Evolutionary conservation across 2,329 filamentous ascomycete species (phyloP), one percentile per base, ranked within the genome.

Genomic region (Metarhizium sp.): DNA sequence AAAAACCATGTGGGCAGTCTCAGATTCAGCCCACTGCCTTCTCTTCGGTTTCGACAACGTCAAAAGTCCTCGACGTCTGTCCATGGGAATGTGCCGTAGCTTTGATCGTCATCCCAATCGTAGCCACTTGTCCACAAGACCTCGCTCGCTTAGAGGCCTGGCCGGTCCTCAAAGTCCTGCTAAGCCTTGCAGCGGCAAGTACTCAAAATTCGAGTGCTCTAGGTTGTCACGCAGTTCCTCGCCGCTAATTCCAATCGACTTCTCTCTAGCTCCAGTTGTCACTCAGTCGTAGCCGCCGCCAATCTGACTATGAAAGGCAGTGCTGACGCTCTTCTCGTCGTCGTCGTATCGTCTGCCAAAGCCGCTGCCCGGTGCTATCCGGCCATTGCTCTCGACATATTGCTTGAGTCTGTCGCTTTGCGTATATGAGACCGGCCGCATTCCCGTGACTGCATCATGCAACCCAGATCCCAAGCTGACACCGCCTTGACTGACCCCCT

Each of bases 281-380:
- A 53, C 67, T 79, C 77, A 79, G 66, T 80, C 78, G 61, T 78
- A 80, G 57, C 78, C 77, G 20, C 79, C 76, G 59, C 90, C 91
- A 62, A 96, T 85, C 72, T 97, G 94, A 75, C 91, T 96, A 59
- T 92, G 92, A 74, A 97, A 99, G 51, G 92, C 92, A 53, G 94
- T 97, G 67, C 90, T 96, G 65, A 97, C 84, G 72, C 92, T 97
- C 73, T 94, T 90, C 66, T 94, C 90, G 68, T 97, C 94, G 62
- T 99, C 94, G 62, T 99, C 94, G 59, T 87, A 84, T 53, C 77
- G 78, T 64, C 86, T 87, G 53, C 82, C 85, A 66, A 82, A 90
- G 53, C 86, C 83, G 68, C 85, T 89, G 59, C 80, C 77, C 32
- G 78, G 78, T 48, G 83, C 84, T 59, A 82, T 77, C 51, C 88